These are phyloP conservation scores for Cryptosporidium viatorum DNA, from an alignment of 169 alveolate genomes.

Conservation along the genomic window DNA sequence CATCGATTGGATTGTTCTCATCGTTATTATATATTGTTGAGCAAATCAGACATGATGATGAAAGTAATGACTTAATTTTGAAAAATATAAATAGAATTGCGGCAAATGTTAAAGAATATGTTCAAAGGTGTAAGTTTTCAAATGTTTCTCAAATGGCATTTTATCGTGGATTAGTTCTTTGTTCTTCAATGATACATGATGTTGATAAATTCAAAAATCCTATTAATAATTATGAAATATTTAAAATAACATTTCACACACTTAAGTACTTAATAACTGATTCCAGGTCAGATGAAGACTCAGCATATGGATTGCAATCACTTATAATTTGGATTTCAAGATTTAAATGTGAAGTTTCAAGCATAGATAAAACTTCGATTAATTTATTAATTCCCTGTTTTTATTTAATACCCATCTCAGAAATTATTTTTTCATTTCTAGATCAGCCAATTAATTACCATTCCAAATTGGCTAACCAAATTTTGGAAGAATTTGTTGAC, in stretches of 20 bases:
- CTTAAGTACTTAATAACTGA: not conserved
- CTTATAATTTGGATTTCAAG: slow-evolving; percentile 22
- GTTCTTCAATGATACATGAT: slow-evolving; percentile 16
- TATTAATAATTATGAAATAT: not conserved
- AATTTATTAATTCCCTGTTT: not conserved
- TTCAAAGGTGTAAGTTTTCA: not conserved
- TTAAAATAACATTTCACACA: not conserved
- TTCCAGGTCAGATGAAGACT: not conserved
- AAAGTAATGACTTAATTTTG: not conserved
- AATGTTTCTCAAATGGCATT: not conserved
- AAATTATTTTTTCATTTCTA: slow-evolving; percentile 2
- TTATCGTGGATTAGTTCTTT: slow-evolving; percentile 44
- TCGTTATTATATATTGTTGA: slow-evolving; percentile 8
- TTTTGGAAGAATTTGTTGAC: slow-evolving; percentile 47
- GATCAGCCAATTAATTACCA: slow-evolving; percentile 26
- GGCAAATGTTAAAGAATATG: not conserved
- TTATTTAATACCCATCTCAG: slow-evolving; percentile 2
- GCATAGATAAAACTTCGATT: not conserved
- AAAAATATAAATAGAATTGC: not conserved
- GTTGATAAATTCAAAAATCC: not conserved
- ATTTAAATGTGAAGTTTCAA: slow-evolving; percentile 13
- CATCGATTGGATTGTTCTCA: slow-evolving; percentile 19
- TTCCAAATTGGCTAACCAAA: slow-evolving; percentile 14
- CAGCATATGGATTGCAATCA: slow-evolving; percentile 29
- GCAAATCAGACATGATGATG: not conserved